Conservation (phyloP, 1,284 basidiomycete species). For the Puccinia polysora region DNA sequence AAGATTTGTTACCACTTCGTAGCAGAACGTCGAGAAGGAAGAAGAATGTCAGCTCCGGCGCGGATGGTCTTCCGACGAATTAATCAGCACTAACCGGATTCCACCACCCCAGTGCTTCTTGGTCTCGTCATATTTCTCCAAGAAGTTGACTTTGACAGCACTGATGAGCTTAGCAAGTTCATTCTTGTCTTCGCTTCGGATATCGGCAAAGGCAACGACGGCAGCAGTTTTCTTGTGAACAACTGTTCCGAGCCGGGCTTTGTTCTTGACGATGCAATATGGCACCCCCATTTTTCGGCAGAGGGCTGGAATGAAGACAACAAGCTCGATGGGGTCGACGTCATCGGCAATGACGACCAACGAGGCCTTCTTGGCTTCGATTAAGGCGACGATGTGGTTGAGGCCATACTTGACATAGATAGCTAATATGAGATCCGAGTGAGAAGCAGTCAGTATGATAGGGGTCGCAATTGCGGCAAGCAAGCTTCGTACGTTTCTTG, state of each 20-base stretch:
- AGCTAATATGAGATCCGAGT: slow-evolving; percentile 78
- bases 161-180: slow-evolving; percentile 88
- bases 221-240: slow-evolving; percentile 98
- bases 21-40: background rate
- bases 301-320: slow-evolving; percentile 90
- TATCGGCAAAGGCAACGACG: slow-evolving; percentile 83
- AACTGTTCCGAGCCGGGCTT: slow-evolving; percentile 91
- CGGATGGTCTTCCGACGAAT: background rate
- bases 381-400: slow-evolving; percentile 90
- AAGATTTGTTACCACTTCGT: slow-evolving; percentile 31
- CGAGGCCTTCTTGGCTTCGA: slow-evolving; percentile 88
- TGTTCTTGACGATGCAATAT: slow-evolving; percentile 94
- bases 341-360: slow-evolving; percentile 97
- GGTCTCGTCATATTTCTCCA: slow-evolving; percentile 91
- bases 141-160: slow-evolving; percentile 88
- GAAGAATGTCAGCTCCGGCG: background rate
- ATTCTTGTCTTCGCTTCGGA: slow-evolving; percentile 86
- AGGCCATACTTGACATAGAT: slow-evolving; percentile 93
- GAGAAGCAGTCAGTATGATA: background rate
- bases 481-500: slow-evolving; percentile 34
- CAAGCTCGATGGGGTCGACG: slow-evolving; percentile 95
- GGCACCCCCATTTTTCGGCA: slow-evolving; percentile 99
- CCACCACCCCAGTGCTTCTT: slow-evolving; percentile 94
- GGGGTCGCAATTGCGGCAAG: background rate
- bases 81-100: slow-evolving; percentile 81